phyloP scores from a whole-genome alignment of 2,329 filamentous ascomycete genomes.

The Paradendryphiella salina region DNA sequence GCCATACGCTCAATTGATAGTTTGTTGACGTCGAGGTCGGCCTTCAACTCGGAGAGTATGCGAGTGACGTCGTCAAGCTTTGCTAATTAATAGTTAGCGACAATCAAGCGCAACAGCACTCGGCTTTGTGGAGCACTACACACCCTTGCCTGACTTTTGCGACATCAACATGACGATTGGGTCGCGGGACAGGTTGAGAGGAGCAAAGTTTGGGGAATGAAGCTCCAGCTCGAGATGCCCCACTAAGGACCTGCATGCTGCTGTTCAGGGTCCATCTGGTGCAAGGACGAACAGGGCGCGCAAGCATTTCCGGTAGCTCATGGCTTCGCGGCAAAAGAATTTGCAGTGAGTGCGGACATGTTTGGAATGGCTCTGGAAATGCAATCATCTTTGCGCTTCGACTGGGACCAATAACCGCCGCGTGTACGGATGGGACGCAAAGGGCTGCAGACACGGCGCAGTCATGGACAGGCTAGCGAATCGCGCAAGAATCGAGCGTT shows the following conservation, averaged over 20 bases:
- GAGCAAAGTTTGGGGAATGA: constrained; percentile 3
- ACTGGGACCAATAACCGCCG: no score
- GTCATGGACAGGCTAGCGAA: no score
- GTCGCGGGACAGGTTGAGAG: neutral
- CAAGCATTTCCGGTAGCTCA: neutral
- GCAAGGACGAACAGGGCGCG: constrained; percentile 7
- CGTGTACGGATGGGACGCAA: no score
- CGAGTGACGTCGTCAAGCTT: constrained; percentile 70
- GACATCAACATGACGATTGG: constrained; percentile 8
- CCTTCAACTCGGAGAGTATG: constrained; percentile 63
- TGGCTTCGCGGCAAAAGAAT: neutral
- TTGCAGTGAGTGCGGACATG: no score
- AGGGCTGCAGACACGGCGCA: no score
- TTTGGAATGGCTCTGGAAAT: no score
- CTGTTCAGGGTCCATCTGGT: constrained; percentile 1
- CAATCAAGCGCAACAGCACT: neutral
- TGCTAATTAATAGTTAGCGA: constrained; percentile 48
- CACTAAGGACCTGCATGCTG: constrained; percentile 13
- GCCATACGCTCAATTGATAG: constrained; percentile 64
- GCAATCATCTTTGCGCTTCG: no score
- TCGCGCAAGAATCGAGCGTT: no score
- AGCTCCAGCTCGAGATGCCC: constrained; percentile 14
- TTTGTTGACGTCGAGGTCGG: constrained; percentile 63
- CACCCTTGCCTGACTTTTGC: constrained; percentile 30
- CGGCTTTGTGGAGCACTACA: neutral